Conservation (phyloP, 176 grass and related monocot species). For the Canna indica region DNA sequence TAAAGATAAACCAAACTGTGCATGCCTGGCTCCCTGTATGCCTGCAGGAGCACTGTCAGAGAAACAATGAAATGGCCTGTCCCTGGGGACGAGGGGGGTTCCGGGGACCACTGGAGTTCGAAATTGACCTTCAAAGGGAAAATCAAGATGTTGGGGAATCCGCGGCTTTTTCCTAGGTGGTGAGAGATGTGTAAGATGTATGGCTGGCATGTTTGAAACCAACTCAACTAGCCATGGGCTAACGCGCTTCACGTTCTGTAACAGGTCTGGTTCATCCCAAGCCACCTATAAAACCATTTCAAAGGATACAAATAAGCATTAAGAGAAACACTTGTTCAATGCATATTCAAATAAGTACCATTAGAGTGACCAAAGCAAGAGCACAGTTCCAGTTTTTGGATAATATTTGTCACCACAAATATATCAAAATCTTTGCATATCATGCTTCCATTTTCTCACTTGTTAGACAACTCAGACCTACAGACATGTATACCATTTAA, state of each 20-base stretch:
- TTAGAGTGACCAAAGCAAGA: no score
- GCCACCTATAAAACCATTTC: slow-evolving; percentile 43
- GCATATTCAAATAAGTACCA: not conserved
- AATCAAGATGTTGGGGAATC: slow-evolving; percentile 30
- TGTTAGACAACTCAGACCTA: no score
- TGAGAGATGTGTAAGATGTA: slow-evolving; percentile 59
- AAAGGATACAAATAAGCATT: no score
- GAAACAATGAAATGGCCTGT: slow-evolving; percentile 45
- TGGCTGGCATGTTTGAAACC: slow-evolving; percentile 63
- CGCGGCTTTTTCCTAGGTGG: slow-evolving; percentile 71
- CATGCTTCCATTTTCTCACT: no score
- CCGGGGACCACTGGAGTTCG: slow-evolving; percentile 14
- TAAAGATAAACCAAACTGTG: slow-evolving; percentile 53
- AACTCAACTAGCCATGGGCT: slow-evolving; percentile 84
- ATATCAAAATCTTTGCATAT: not conserved
- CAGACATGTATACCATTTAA: not conserved
- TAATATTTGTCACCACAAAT: not conserved
- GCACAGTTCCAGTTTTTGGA: not conserved
- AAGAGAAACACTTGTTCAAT: not conserved
- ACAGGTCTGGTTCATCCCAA: slow-evolving; percentile 93
- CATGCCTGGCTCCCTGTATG: slow-evolving; percentile 99
- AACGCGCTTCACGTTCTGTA: slow-evolving; percentile 85
- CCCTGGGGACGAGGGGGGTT: slow-evolving; percentile 5
- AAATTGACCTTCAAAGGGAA: slow-evolving; percentile 40
- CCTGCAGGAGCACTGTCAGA: slow-evolving; percentile 61